Evolutionary conservation across 352 stramenopile genomes (phyloP).

Genomic region (Phytophthora fragariaefolia): DNA sequence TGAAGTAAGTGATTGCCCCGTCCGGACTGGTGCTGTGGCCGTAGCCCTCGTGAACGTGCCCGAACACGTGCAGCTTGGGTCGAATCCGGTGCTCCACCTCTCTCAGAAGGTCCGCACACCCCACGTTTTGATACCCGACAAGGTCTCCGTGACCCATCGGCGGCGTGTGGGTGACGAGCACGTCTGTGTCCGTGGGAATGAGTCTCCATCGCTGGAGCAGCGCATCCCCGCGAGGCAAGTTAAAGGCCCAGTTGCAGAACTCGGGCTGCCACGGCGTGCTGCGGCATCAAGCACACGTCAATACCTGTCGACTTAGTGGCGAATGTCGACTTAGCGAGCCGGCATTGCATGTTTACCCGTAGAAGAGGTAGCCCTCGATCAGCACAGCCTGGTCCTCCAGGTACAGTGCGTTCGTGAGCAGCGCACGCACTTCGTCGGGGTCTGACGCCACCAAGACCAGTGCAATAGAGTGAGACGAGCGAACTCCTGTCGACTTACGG

Average conservation of each 20-base stretch:
- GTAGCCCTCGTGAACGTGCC: slow-evolving; percentile 91
- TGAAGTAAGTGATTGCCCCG: slow-evolving; percentile 86
- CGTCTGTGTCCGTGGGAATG: slow-evolving; percentile 74
- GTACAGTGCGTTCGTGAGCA: slow-evolving; percentile 82
- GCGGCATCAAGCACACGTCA: not conserved
- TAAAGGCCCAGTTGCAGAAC: slow-evolving; percentile 89
- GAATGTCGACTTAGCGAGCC: too few relatives aligned
- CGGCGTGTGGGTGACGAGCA: slow-evolving; percentile 90
- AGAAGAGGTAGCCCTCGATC: slow-evolving; percentile 80
- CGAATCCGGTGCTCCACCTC: slow-evolving; percentile 73
- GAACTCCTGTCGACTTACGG: not conserved
- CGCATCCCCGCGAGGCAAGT: slow-evolving; percentile 56
- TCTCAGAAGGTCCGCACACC: slow-evolving; percentile 75
- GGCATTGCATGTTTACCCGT: slow-evolving; percentile 68
- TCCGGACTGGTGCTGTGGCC: slow-evolving; percentile 68
- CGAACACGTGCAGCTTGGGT: slow-evolving; percentile 88
- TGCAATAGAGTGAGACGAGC: not conserved
- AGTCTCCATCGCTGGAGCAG: slow-evolving; percentile 53
- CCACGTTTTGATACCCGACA: slow-evolving; percentile 58
- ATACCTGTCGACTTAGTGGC: not conserved
- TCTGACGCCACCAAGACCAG: too few relatives aligned
- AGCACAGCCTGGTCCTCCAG: slow-evolving; percentile 77
- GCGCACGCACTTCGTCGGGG: slow-evolving; percentile 65
- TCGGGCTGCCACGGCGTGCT: slow-evolving; percentile 81
- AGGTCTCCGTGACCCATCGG: slow-evolving; percentile 82